Percentiles rank a stretch among this genome's conserved stretches.
phyloP scores from a whole-genome alignment of 2,329 filamentous ascomycete species.

The Trichothecium sympodiale region DNA sequence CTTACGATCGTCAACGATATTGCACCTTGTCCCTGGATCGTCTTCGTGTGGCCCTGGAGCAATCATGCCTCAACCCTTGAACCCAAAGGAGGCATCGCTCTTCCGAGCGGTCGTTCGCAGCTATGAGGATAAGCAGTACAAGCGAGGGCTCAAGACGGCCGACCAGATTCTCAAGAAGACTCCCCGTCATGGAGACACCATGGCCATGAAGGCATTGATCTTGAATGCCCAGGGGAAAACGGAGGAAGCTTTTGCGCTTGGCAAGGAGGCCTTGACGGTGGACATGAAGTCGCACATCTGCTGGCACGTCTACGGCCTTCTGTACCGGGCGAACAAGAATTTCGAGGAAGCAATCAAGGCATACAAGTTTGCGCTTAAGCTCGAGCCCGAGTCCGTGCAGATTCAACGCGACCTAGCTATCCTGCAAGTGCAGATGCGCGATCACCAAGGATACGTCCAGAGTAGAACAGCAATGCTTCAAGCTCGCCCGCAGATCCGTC shows the following conservation, averaged over 20 bases:
- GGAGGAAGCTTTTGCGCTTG: conserved; percentile 87
- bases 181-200: conserved; percentile 93
- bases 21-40: too few relatives aligned
- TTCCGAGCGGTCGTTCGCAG: conserved; percentile 91
- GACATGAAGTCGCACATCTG: conserved; percentile 99
- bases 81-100: conserved; percentile 83
- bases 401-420: conserved; percentile 91
- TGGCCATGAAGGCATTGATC: conserved; percentile 98
- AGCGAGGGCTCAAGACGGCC: conserved; percentile 82
- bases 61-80: conserved; percentile 61
- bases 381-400: conserved; percentile 89
- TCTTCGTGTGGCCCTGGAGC: not conserved
- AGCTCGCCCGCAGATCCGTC: conserved; percentile 66
- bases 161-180: conserved; percentile 94
- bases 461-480: conserved; percentile 83
- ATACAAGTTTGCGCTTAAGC: conserved; percentile 86
- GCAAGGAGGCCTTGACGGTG: conserved; percentile 82
- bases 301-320: conserved; percentile 96
- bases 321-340: conserved; percentile 92
- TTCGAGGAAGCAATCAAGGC: conserved; percentile 99
- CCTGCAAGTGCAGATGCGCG: conserved; percentile 91
- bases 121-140: conserved; percentile 98
- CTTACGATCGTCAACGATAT: too few relatives aligned
- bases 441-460: conserved; percentile 87
- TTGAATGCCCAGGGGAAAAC: conserved; percentile 86